Evolutionary conservation across 2,329 filamentous ascomycete genomes (phyloP), one percentile per base, ranked within the genome.

Genomic region (Dactylellina cionopaga): DNA sequence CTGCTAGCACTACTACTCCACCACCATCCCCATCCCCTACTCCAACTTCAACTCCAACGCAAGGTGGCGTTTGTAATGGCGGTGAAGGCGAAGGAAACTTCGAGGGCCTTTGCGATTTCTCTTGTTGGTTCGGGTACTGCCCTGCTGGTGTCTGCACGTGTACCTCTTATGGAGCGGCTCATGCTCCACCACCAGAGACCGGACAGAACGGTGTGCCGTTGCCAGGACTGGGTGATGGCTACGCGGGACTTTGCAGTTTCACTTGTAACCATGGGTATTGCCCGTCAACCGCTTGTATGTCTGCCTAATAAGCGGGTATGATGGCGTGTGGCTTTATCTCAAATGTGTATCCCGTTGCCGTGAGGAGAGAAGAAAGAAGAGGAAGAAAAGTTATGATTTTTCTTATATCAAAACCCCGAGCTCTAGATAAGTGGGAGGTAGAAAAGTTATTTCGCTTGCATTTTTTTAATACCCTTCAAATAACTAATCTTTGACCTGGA

Each of bases 241-340:
- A 84, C 70, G 72, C 80, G 37, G 83, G 82, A 0, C 79, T 85
- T 13, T 84, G 83, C 74, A 83, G 80, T 64, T 85, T 80, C 71
- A 78, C 81, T 10, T 84, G 83, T 46, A 81, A 80, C 68, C 81
- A 83, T 75, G 83, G 82, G 0, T 84, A 84, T 68, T 84, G 82
- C 54, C 83, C 83, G 0, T 49, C 75, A 4, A 78, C 78, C 33
- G 75, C 75, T 52, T 76, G 75, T 63, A 56, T 65, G 68, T 47
- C 35, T 39, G 60, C 29, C 22, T 64, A 31, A 54, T 24, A 11
- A 43, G 25, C 7, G 6, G 9, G 31, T 9, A 4, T 33, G 17
- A 3, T 52, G 27, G 10, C 19, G 19, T 7, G 15, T 22, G 7
- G n/a, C n/a, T n/a, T n/a, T n/a, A n/a, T n/a, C n/a, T n/a, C n/a